Conservation (phyloP, 768 basidiomycete genomes). For the Albatrellus ellisii region DNA sequence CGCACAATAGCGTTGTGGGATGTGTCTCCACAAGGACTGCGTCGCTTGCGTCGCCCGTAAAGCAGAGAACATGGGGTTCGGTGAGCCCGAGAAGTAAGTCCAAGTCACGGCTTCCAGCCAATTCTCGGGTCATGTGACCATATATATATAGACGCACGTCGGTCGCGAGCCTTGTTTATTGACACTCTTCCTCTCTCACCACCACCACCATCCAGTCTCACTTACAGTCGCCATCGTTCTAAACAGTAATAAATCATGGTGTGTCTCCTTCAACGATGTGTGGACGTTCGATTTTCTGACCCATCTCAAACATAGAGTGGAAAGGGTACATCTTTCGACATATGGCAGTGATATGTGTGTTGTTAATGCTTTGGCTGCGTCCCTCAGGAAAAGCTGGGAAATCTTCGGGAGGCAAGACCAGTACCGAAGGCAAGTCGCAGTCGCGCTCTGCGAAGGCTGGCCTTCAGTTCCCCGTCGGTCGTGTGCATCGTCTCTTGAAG, state of each 20-base stretch:
- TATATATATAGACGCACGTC: neutral
- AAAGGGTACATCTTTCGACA: constrained; percentile 6
- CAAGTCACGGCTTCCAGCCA: neutral
- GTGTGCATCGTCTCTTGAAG: constrained; percentile 84
- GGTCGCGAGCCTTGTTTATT: neutral
- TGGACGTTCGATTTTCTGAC: neutral
- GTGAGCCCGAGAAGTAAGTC: neutral
- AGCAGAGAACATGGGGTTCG: neutral
- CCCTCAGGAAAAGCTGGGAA: constrained; percentile 29
- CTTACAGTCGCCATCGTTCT: neutral
- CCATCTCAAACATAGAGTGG: too few relatives aligned
- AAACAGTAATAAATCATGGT: constrained; percentile 5
- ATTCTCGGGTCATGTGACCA: neutral
- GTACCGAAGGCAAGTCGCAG: constrained; percentile 37
- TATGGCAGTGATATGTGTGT: neutral
- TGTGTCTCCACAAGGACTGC: neutral
- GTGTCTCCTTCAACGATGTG: neutral
- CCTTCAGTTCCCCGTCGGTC: constrained; percentile 84
- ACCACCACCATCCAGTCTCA: constrained; percentile 6
- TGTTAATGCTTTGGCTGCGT: neutral
- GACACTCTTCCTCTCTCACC: constrained; percentile 1
- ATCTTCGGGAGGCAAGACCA: constrained; percentile 24
- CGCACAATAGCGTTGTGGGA: neutral
- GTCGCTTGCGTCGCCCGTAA: neutral
- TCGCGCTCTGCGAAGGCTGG: constrained; percentile 69